Percentiles rank a stretch among this genome's conserved stretches.
phyloP scores from a whole-genome alignment of 192 early-diverging fungal species.

The Coemansia asiatica region DNA sequence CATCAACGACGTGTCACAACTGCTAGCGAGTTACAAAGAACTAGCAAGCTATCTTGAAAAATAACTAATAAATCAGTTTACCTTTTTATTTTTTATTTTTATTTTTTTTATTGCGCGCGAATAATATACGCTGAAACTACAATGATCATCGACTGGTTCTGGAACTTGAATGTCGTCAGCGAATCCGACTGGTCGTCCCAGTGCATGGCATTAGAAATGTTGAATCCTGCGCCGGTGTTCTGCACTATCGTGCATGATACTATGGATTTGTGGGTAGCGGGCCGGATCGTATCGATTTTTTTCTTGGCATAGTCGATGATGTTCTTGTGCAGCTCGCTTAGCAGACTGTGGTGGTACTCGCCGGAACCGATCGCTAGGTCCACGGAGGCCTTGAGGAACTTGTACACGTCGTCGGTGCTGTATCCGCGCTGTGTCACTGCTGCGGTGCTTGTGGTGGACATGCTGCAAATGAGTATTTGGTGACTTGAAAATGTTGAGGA shows the following conservation, averaged over 20 bases:
- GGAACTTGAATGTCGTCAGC: constrained; percentile 28
- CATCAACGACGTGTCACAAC: constrained; percentile 36
- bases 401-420: constrained; percentile 24
- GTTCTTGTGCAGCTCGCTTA: constrained; percentile 37
- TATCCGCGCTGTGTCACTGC: neutral
- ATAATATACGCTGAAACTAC: constrained; percentile 38
- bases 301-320: constrained; percentile 43
- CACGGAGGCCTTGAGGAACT: constrained; percentile 34
- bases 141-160: constrained; percentile 28
- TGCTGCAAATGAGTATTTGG: no score
- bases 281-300: constrained; percentile 24
- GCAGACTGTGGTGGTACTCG: constrained; percentile 35
- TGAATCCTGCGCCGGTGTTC: constrained; percentile 38
- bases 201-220: constrained; percentile 26
- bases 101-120: neutral
- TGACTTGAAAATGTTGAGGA: no score
- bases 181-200: constrained; percentile 36
- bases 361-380: constrained; percentile 32
- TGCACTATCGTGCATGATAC: constrained; percentile 48
- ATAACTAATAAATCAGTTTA: neutral
- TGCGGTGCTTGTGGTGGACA: neutral
- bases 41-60: constrained; percentile 27
- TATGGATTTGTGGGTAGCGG: constrained; percentile 19
- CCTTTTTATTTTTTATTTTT: neutral
- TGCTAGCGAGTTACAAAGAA: constrained; percentile 48